phyloP scores from a whole-genome alignment of 176 grass and related monocot species.

The Zoysia japonica region DNA sequence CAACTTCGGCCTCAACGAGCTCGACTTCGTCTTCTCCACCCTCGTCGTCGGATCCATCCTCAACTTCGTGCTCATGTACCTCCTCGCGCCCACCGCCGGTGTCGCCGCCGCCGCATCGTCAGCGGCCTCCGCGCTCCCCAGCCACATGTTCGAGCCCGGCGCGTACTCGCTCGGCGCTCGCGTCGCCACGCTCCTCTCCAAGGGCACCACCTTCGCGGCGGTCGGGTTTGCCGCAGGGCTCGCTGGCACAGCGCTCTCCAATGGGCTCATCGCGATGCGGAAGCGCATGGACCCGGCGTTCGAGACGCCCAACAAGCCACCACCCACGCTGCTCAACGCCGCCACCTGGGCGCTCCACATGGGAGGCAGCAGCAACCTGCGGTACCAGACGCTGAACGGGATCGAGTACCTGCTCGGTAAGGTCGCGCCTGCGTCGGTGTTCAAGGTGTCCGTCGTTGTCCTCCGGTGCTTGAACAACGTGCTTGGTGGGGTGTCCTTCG shows the following conservation, averaged over 20 bases:
- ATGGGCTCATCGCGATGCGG: slow-evolving; percentile 63
- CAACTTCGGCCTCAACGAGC: slow-evolving; percentile 87
- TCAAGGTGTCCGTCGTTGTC: slow-evolving; percentile 70
- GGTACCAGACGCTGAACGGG: slow-evolving; percentile 87
- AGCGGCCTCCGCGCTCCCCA: slow-evolving; percentile 50
- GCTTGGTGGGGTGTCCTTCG: slow-evolving; percentile 82
- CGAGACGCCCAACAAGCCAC: slow-evolving; percentile 77
- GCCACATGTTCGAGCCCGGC: slow-evolving; percentile 82
- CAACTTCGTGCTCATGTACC: slow-evolving; percentile 93
- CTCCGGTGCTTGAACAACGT: slow-evolving; percentile 78
- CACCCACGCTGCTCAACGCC: slow-evolving; percentile 77
- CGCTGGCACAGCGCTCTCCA: slow-evolving; percentile 68
- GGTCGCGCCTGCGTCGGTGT: slow-evolving; percentile 47
- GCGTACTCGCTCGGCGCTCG: slow-evolving; percentile 64
- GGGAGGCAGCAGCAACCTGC: slow-evolving; percentile 78
- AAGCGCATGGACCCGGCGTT: slow-evolving; percentile 79
- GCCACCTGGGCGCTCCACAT: slow-evolving; percentile 82
- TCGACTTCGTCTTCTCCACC: slow-evolving; percentile 93
- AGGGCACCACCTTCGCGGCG: slow-evolving; percentile 63
- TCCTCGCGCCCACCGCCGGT: slow-evolving; percentile 70
- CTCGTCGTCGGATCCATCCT: slow-evolving; percentile 92
- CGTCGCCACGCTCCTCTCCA: slow-evolving; percentile 60
- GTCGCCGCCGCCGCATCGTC: slow-evolving; percentile 39
- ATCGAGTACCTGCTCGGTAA: slow-evolving; percentile 66
- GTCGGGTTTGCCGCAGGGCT: slow-evolving; percentile 77